Conservation (phyloP, 106 monocot genomes). For the Dioscorea dumetorum region DNA sequence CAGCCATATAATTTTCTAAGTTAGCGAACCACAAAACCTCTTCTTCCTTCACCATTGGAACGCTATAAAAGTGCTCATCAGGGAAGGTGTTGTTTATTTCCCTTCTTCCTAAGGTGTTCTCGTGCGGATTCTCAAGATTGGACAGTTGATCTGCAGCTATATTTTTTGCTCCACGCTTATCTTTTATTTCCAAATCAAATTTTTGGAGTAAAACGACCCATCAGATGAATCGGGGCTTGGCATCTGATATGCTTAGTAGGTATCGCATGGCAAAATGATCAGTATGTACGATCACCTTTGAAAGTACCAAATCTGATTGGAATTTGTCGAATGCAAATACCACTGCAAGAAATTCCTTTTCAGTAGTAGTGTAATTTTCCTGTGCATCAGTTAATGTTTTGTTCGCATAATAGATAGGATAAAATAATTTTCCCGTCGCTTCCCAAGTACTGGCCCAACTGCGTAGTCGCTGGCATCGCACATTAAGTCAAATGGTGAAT, state of each 20-base stretch:
- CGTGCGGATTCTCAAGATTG: neutral
- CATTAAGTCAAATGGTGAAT: too few species aligned
- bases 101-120: neutral
- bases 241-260: neutral
- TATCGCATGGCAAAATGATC: neutral
- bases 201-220: conserved; percentile 2
- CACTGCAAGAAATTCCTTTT: conserved; percentile 3
- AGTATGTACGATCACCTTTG: neutral
- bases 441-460: neutral
- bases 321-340: conserved; percentile 5
- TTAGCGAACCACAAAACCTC: neutral
- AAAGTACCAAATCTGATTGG: neutral
- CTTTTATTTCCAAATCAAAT: conserved; percentile 1
- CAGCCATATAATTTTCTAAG: neutral
- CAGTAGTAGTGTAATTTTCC: conserved; percentile 2
- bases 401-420: neutral
- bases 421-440: neutral
- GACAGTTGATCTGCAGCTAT: neutral
- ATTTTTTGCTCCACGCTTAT: neutral
- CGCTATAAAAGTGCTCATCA: neutral
- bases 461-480: too few species aligned
- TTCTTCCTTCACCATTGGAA: neutral
- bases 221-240: neutral
- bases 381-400: neutral
- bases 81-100: neutral